Evolutionary conservation across 148 eudicot species (phyloP), one percentile per base, ranked within the genome.

Genomic region (Fagopyrum tataricum): DNA sequence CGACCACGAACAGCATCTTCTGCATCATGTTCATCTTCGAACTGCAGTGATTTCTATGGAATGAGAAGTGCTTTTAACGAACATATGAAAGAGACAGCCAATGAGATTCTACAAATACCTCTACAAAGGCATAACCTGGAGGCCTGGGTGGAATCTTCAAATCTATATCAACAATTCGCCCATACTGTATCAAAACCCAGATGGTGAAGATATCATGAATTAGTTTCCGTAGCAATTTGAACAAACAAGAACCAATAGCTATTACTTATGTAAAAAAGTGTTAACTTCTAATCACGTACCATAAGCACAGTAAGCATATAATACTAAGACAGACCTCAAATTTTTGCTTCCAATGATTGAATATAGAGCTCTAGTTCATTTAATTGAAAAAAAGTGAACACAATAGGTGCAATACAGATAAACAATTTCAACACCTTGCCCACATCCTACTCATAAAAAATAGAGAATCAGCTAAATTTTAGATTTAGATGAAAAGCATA

Each of bases 41-140:
- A 93, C 98, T 93, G 74, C n/a, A 76, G 49, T 6, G 18, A 70
- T 43, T n/a, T 4, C 52, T 2, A 3, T 18, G 52, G 31, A 20
- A 26, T 70, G 52, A 70, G 24, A 70, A 43, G 5, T 18, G 49
- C 11, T 43, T 44, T 4, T 42, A 43, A 44, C 20, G 52, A 70
- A 18, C 7, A 18, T 43, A 8, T 18, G 20, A 70, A 6, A 14
- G 48, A 17, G 2, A 20, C 20, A 44, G 20, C 2, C 13, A 14
- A 42, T 13, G 53, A 52, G 66, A 40, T 17, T 41, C 26, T 59
- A 46, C 56, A 40, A 84, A 80, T 77, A 91, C 98, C 98, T 91
- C 97, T 61, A 94, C 97, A 85, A 94, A 94, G 7, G 97, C 97
- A 85, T 87, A 91, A 72, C 92, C 91, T 59, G 98, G 96, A 37